Evolutionary conservation across 805 yeast species (phyloP).

Genomic region (Wickerhamomyces sydowiorum): DNA sequence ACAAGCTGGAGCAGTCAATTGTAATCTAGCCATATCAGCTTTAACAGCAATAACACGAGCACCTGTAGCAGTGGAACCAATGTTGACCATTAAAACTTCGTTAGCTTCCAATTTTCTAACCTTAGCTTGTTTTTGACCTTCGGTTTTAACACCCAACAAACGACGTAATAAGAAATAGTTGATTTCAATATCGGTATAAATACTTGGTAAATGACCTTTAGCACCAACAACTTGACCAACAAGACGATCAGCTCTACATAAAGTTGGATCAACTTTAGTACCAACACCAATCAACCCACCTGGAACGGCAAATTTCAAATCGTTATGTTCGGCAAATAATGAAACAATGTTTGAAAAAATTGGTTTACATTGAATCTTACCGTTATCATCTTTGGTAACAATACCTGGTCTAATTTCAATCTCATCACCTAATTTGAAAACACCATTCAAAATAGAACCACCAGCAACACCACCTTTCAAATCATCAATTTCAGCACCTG

Average conservation of each 20-base stretch:
- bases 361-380: constrained; percentile 90
- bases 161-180: constrained; percentile 95
- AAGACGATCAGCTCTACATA: constrained; percentile 98
- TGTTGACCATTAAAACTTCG: constrained; percentile 97
- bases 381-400: constrained; percentile 87
- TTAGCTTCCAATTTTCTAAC: constrained; percentile 91
- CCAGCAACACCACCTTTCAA: constrained; percentile 99
- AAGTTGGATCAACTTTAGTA: constrained; percentile 96
- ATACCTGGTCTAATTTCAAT: constrained; percentile 99
- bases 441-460: constrained; percentile 97
- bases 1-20: constrained; percentile 97
- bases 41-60: constrained; percentile 97
- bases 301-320: constrained; percentile 97
- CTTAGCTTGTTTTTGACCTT: constrained; percentile 94
- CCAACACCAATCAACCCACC: constrained; percentile 99
- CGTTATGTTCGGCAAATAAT: constrained; percentile 95
- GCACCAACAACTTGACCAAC: constrained; percentile 99
- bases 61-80: constrained; percentile 99
- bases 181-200: constrained; percentile 95
- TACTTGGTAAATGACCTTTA: constrained; percentile 90
- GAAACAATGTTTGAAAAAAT: constrained; percentile 92
- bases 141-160: constrained; percentile 96
- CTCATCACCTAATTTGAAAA: constrained; percentile 94
- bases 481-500: constrained; percentile 96
- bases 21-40: constrained; percentile 98